These are phyloP conservation scores for Globisporangium canariense DNA, from an alignment of 352 stramenopile genomes.

Conservation along the genomic window DNA sequence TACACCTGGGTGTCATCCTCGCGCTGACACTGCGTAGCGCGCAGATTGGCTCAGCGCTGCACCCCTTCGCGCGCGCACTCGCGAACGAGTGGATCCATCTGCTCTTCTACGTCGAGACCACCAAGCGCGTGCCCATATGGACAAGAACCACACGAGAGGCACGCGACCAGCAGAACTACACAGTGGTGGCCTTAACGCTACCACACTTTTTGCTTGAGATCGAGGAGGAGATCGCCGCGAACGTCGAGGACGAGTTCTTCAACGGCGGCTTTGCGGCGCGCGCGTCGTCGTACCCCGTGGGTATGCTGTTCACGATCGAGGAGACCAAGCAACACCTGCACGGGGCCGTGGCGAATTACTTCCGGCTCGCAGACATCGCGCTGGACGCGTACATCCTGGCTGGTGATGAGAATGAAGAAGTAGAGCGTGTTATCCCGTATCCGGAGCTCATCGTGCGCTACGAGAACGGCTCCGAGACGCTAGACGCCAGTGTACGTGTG, in stretches of 20 bases:
- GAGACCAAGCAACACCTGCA: conserved; percentile 71
- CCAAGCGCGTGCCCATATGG: conserved; percentile 14
- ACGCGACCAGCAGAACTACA: neutral
- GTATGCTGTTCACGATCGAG: conserved; percentile 68
- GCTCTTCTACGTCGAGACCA: conserved; percentile 67
- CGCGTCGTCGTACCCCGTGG: conserved; percentile 54
- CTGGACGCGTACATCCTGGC: conserved; percentile 50
- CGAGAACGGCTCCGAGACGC: conserved; percentile 23
- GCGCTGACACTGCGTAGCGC: conserved; percentile 46
- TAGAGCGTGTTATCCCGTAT: conserved; percentile 27
- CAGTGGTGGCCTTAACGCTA: conserved; percentile 33
- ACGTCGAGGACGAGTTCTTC: conserved; percentile 64
- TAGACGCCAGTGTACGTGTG: conserved; percentile 21
- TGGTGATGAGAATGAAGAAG: conserved; percentile 12
- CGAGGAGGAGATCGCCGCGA: conserved; percentile 64
- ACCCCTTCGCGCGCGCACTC: conserved; percentile 56
- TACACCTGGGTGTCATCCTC: conserved; percentile 41
- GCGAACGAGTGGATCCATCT: conserved; percentile 69
- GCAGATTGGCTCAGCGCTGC: conserved; percentile 40
- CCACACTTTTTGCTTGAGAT: conserved; percentile 65
- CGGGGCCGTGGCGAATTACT: conserved; percentile 61
- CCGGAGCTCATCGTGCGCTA: conserved; percentile 48
- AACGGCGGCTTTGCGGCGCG: conserved; percentile 41
- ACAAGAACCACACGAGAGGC: too few relatives aligned
- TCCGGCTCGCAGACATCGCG: conserved; percentile 42